Percentiles rank a stretch among this genome's conserved stretches.
These are phyloP conservation scores for Candida methanosorbosa DNA, from an alignment of 805 yeast species.

Conservation along the genomic window DNA sequence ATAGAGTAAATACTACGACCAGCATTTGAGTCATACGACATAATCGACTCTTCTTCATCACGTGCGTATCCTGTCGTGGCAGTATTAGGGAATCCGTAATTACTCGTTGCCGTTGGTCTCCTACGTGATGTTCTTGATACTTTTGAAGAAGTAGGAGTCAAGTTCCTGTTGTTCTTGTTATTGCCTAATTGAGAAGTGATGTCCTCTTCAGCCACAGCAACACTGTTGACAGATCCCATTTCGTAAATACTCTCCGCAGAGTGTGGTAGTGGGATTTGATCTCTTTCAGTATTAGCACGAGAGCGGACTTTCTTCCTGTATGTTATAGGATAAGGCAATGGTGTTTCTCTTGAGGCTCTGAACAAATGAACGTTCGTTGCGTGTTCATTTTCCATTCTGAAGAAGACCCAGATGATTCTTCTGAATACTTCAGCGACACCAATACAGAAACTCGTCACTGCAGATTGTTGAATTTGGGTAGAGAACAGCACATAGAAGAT, in stretches of 20 bases:
- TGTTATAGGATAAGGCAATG: constrained; percentile 65
- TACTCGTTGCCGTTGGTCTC: too few relatives aligned
- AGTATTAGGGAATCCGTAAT: too few relatives aligned
- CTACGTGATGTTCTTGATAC: neutral
- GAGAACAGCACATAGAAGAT: constrained; percentile 77
- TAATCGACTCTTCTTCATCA: neutral
- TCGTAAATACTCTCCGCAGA: too few relatives aligned
- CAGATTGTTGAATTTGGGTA: constrained; percentile 75
- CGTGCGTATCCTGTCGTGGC: too few relatives aligned
- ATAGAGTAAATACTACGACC: too few relatives aligned
- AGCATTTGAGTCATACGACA: too few relatives aligned
- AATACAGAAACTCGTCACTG: constrained; percentile 72
- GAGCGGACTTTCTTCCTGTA: constrained; percentile 3
- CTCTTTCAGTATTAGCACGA: neutral
- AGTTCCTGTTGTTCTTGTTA: too few relatives aligned
- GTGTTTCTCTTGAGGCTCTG: constrained; percentile 81
- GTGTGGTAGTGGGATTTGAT: neutral
- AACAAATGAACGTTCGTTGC: constrained; percentile 79
- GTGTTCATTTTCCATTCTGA: constrained; percentile 96
- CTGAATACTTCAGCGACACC: constrained; percentile 78
- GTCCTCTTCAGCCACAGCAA: neutral
- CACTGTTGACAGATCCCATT: neutral
- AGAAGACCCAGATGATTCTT: constrained; percentile 81
- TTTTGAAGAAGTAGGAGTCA: neutral
- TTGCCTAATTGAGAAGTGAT: neutral